Percentiles rank a stretch among this genome's conserved stretches.
These are phyloP conservation scores for Pneumocystis jirovecii DNA, from an alignment of 1,139 yeast species.

Conservation along the genomic window DNA sequence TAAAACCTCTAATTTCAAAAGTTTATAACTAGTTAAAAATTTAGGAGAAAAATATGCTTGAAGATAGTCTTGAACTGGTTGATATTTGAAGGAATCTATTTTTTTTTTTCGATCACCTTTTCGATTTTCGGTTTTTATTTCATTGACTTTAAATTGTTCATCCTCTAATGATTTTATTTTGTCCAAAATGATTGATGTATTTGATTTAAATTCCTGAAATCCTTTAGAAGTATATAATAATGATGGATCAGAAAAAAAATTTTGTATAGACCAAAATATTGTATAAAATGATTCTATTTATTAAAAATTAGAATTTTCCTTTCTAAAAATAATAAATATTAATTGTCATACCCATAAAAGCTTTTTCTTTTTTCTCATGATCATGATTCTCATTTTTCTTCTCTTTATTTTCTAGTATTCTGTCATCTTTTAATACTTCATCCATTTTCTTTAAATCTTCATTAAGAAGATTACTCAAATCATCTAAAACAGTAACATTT, in stretches of 20 bases:
- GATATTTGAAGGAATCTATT: constrained; percentile 5
- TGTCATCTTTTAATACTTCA: background rate
- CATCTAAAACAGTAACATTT: constrained; percentile 23
- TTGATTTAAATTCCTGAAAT: background rate
- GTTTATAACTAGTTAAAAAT: constrained; percentile 7
- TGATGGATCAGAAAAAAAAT: constrained; percentile 13
- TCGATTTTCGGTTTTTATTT: constrained; percentile 5
- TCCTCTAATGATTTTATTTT: constrained; percentile 2
- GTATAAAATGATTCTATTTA: constrained; percentile 8
- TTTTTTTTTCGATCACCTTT: constrained; percentile 2
- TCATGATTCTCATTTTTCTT: constrained; percentile 1
- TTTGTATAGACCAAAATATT: constrained; percentile 16
- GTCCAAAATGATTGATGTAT: background rate
- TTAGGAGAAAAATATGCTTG: constrained; percentile 11
- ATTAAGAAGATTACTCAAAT: constrained; percentile 6
- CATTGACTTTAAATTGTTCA: constrained; percentile 2
- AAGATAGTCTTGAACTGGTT: constrained; percentile 5
- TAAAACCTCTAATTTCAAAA: constrained; percentile 6
- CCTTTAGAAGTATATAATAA: constrained; percentile 8
- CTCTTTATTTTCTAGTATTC: background rate
- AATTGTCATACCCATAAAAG: constrained; percentile 8
- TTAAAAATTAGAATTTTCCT: background rate
- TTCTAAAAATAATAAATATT: constrained; percentile 5
- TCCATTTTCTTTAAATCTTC: constrained; percentile 5
- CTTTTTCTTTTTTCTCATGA: constrained; percentile 12